Base-by-base conservation (phyloP, 352 stramenopile species). In the Globisporangium irregulare region DNA sequence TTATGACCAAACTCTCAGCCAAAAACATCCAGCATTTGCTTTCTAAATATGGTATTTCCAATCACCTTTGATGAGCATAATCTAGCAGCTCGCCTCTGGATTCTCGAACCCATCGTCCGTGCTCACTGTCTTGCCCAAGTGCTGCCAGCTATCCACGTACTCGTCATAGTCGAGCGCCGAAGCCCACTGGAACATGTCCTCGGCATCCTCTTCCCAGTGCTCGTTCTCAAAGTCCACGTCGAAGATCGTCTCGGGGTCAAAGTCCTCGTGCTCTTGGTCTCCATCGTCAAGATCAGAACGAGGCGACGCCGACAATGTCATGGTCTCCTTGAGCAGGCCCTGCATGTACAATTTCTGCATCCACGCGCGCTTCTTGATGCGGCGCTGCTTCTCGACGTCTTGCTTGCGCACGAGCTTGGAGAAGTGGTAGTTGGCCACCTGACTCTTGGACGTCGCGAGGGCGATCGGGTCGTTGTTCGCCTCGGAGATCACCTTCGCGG, bases 271-370 rank as follows among this genome's bases (percentile, higher is more conserved):
- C 12, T 75, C 51, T 9, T 73, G 54, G 7, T 70, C 24, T 32
- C 72, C 57, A 43, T 72, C 43, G 38, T 67, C 36, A 43, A 66
- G 22, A 59, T 71, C 54, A 1, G 48, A 29, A 5, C 18, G 15
- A 10, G 43, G 43, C 15, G 62, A 14, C 3, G n/a, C n/a, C 5
- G 22, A 57, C 24, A 22, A 3, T 22, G 22, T 20, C 6, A 3
- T 8, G 14, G 56, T 29, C 27, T 80, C 64, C 25, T 76, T 76
- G 0, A 89, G 51, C 29, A 92, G 63, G 0, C 81, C 82, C 24
- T 92, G 80, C 4, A 77, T 72, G 64, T 92, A 94, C 20, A 94
- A 73, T 55, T 92, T 89, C 62, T 86, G 82, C 86, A 94, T 92
- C 86, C 86, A 94, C 62, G 88, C 70, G 29, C 80, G 84, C 68